These are phyloP conservation scores for Lanmaoa rubissima DNA, from an alignment of 768 basidiomycete genomes.

Conservation along the genomic window DNA sequence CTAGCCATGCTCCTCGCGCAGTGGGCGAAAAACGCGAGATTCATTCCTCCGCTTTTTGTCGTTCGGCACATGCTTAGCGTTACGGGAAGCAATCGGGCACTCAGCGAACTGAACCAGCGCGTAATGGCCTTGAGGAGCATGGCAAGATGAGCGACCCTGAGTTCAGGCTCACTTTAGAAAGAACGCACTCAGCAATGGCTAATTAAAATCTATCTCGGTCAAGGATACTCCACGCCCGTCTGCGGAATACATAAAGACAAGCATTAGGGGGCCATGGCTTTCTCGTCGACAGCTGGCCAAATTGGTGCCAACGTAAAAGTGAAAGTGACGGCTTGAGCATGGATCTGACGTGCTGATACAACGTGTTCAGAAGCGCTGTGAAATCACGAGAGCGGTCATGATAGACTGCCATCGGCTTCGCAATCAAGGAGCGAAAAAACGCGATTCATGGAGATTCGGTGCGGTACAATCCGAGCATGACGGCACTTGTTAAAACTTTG, in stretches of 20 bases:
- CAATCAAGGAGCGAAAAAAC: slow-evolving; percentile 24
- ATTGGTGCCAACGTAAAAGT: slow-evolving; percentile 33
- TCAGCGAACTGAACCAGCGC: slow-evolving; percentile 38
- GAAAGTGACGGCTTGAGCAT: slow-evolving; percentile 29
- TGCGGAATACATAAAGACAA: slow-evolving; percentile 37
- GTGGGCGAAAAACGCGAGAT: slow-evolving; percentile 33
- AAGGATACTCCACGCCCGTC: slow-evolving; percentile 33
- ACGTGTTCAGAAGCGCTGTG: slow-evolving; percentile 36
- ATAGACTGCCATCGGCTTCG: slow-evolving; percentile 33
- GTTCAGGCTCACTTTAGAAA: slow-evolving; percentile 20
- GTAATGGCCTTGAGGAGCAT: slow-evolving; percentile 36
- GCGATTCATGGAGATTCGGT: slow-evolving; percentile 19
- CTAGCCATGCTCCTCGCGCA: slow-evolving; percentile 36
- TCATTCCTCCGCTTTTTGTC: slow-evolving; percentile 34
- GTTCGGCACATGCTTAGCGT: slow-evolving; percentile 30
- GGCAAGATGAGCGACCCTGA: slow-evolving; percentile 32
- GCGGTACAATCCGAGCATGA: slow-evolving; percentile 15
- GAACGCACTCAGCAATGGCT: slow-evolving; percentile 25
- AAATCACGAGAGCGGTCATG: slow-evolving; percentile 33
- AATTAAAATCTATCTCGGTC: slow-evolving; percentile 36
- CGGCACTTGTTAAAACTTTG: slow-evolving; percentile 14
- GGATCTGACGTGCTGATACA: slow-evolving; percentile 36
- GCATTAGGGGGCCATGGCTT: slow-evolving; percentile 32
- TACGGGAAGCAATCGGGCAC: slow-evolving; percentile 35
- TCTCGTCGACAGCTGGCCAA: slow-evolving; percentile 21